Conservation (phyloP, 2,329 filamentous ascomycete species). For the Aspergillus niger region DNA sequence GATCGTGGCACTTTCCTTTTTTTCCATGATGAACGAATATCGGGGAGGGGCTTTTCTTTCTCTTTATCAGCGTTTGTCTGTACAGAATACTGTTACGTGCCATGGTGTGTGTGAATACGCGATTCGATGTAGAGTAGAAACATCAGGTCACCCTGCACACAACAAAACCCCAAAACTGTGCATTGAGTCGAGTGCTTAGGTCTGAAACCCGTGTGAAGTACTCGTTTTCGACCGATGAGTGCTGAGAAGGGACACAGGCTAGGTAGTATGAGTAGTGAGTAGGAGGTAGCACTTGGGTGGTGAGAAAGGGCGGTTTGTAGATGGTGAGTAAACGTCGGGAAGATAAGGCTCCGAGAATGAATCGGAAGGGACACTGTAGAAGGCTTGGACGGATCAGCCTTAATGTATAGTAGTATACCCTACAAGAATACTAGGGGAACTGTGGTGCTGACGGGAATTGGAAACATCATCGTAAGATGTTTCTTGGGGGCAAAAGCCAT, state of each 20-base stretch:
- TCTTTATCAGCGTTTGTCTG: constrained; percentile 29
- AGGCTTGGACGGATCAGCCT: too few relatives aligned
- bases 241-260: background rate
- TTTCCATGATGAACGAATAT: constrained; percentile 16
- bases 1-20: constrained; percentile 20
- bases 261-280: background rate
- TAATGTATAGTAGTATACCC: too few relatives aligned
- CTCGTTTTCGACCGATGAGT: background rate
- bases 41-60: constrained; percentile 21
- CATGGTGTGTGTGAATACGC: constrained; percentile 17
- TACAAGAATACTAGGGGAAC: too few relatives aligned
- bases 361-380: background rate
- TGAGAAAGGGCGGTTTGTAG: background rate
- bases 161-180: constrained; percentile 1
- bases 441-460: background rate
- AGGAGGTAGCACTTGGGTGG: too few relatives aligned
- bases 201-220: background rate
- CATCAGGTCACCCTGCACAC: constrained; percentile 18
- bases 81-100: constrained; percentile 30
- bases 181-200: background rate
- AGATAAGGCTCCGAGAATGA: background rate
- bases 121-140: constrained; percentile 26
- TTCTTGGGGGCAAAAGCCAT: constrained; percentile 13
- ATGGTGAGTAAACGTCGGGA: background rate
- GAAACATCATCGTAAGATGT: constrained; percentile 21